These are phyloP conservation scores for Clavispora phyllophila DNA, from an alignment of 805 yeast species.

Conservation along the genomic window DNA sequence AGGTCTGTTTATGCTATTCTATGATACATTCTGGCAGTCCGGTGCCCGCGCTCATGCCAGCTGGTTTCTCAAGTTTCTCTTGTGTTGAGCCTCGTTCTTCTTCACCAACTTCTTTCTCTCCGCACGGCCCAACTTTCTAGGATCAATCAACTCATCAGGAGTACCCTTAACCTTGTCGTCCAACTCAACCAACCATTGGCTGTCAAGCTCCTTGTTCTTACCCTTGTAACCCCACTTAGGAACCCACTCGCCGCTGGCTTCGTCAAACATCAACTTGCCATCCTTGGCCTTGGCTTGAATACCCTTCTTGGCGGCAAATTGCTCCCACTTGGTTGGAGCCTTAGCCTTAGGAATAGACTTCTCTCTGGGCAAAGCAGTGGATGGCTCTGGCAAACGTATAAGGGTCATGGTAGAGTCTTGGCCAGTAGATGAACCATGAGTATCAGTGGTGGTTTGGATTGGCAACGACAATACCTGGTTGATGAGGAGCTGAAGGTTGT, in stretches of 20 bases:
- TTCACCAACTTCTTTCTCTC: constrained; percentile 82
- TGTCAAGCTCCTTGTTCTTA: constrained; percentile 77
- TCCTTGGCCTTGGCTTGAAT: constrained; percentile 84
- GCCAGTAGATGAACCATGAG: constrained; percentile 52
- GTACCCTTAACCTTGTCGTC: constrained; percentile 61
- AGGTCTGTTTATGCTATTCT: constrained; percentile 3
- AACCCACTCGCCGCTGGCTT: constrained; percentile 89
- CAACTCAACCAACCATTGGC: constrained; percentile 95
- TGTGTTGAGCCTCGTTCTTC: constrained; percentile 81
- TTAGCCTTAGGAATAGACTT: constrained; percentile 91
- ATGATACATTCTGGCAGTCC: constrained; percentile 1
- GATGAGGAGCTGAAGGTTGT: constrained; percentile 84
- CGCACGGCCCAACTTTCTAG: constrained; percentile 73
- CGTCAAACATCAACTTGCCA: constrained; percentile 87
- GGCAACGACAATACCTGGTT: constrained; percentile 91
- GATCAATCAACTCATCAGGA: constrained; percentile 67
- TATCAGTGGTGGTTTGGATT: constrained; percentile 77
- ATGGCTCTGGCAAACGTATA: constrained; percentile 78
- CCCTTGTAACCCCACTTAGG: constrained; percentile 99
- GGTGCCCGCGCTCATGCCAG: constrained; percentile 1
- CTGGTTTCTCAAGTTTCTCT: constrained; percentile 59
- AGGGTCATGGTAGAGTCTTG: constrained; percentile 75
- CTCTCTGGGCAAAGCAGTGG: constrained; percentile 84
- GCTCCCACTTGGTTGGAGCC: constrained; percentile 94
- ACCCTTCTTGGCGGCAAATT: constrained; percentile 93